Conservation (phyloP, 2,329 filamentous ascomycete genomes). For the Pseudocercospora fuligena region DNA sequence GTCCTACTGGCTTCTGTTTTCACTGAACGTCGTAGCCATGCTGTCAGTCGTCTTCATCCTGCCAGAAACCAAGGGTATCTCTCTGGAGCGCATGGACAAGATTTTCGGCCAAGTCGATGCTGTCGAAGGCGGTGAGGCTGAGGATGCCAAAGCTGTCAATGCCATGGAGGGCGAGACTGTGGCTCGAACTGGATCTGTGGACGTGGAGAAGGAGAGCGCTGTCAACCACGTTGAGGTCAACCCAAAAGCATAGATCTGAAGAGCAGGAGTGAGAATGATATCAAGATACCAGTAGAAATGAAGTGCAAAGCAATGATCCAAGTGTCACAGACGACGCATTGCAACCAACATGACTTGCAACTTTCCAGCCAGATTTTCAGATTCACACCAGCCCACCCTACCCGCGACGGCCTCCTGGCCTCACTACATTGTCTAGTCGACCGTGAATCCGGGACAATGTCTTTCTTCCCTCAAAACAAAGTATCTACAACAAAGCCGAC, state of each 20-base stretch:
- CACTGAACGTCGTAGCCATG: slow-evolving; percentile 45
- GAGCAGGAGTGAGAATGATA: not conserved
- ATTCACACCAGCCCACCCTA: too few species aligned
- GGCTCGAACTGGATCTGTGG: not conserved
- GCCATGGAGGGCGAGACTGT: slow-evolving; percentile 17
- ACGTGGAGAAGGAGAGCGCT: slow-evolving; percentile 19
- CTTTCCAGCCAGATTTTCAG: too few species aligned
- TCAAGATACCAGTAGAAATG: not conserved
- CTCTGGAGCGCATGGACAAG: slow-evolving; percentile 36
- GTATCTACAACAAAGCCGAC: not conserved
- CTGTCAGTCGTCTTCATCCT: slow-evolving; percentile 67
- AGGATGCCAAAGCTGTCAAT: slow-evolving; percentile 27
- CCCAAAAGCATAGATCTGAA: not conserved
- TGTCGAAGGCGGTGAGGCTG: slow-evolving; percentile 44
- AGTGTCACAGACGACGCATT: not conserved
- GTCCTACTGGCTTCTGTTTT: slow-evolving; percentile 49
- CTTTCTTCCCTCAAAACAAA: not conserved
- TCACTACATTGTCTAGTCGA: not conserved
- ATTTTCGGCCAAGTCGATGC: slow-evolving; percentile 43
- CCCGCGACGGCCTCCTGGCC: not conserved
- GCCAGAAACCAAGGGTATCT: slow-evolving; percentile 70
- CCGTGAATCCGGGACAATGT: not conserved
- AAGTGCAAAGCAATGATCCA: not conserved
- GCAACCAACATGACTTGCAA: not conserved
- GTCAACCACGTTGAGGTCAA: slow-evolving; percentile 23